Evolutionary conservation across 192 early-diverging fungal species (phyloP).

Genomic region (Entrophospora sp.): DNA sequence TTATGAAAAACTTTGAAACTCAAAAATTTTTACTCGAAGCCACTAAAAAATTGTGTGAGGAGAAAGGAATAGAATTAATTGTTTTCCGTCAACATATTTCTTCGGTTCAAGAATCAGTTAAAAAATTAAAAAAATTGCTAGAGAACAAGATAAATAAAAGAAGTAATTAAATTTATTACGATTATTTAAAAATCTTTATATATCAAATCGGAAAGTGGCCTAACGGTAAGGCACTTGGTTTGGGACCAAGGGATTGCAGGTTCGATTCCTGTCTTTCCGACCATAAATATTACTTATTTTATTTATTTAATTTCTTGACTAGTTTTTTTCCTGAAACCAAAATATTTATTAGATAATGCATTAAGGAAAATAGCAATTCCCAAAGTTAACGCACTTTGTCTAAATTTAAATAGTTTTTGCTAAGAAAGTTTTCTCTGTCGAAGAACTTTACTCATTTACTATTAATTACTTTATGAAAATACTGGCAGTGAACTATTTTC

Average conservation of each 20-base stretch:
- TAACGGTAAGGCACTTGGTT: too few relatives aligned
- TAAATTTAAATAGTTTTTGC: not conserved
- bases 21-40: slow-evolving; percentile 1
- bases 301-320: not conserved
- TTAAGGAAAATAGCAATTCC: not conserved
- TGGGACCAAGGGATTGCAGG: too few relatives aligned
- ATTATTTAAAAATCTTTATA: too few relatives aligned
- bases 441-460: not conserved
- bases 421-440: not conserved
- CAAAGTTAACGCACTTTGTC: not conserved
- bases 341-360: not conserved
- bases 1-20: too few relatives aligned
- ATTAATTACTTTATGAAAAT: not conserved
- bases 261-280: too few relatives aligned
- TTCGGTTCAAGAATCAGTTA: not conserved
- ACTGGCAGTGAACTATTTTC: slow-evolving; percentile 9
- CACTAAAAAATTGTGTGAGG: not conserved
- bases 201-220: too few relatives aligned
- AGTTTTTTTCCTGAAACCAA: not conserved
- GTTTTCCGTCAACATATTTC: not conserved
- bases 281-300: too few relatives aligned
- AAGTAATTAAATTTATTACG: too few relatives aligned
- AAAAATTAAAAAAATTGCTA: not conserved
- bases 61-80: slow-evolving; percentile 5
- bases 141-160: not conserved